These are phyloP conservation scores for Alternaria sp. DNA, from an alignment of 2,329 filamentous ascomycete species.

Conservation along the genomic window DNA sequence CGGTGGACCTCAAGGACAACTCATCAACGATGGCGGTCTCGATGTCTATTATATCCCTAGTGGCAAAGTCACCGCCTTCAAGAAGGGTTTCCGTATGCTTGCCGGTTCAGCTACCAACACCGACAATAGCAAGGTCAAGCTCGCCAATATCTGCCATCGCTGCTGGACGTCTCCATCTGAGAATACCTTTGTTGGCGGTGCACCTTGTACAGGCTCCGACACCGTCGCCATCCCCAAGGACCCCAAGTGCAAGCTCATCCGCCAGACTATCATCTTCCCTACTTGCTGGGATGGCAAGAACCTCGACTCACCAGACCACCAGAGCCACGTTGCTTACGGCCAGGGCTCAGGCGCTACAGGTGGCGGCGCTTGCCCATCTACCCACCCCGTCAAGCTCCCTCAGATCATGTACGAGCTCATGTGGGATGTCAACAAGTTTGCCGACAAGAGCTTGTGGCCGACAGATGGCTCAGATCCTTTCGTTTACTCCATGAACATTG, in stretches of 20 bases:
- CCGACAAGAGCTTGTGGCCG: slow-evolving; percentile 45
- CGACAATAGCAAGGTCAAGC: slow-evolving; percentile 40
- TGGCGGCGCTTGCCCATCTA: slow-evolving; percentile 58
- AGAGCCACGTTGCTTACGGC: slow-evolving; percentile 58
- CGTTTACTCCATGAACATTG: slow-evolving; percentile 48
- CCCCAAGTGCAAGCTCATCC: slow-evolving; percentile 62
- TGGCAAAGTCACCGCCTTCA: slow-evolving; percentile 48
- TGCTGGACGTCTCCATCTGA: slow-evolving; percentile 57
- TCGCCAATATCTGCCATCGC: slow-evolving; percentile 45
- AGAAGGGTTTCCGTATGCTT: slow-evolving; percentile 50
- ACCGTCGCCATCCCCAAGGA: slow-evolving; percentile 60
- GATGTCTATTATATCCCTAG: slow-evolving; percentile 49
- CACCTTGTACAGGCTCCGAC: slow-evolving; percentile 60
- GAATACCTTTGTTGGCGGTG: slow-evolving; percentile 59
- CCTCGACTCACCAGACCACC: slow-evolving; percentile 46
- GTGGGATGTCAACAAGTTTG: slow-evolving; percentile 46
- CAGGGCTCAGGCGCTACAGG: slow-evolving; percentile 57
- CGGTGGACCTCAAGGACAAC: slow-evolving; percentile 46
- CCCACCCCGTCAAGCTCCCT: slow-evolving; percentile 46
- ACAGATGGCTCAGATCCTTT: slow-evolving; percentile 45
- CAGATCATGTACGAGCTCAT: slow-evolving; percentile 51
- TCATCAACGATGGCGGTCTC: slow-evolving; percentile 48
- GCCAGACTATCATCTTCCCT: slow-evolving; percentile 63
- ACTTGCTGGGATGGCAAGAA: slow-evolving; percentile 45
- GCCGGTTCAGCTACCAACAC: slow-evolving; percentile 45